Base-by-base conservation (phyloP, 2,329 filamentous ascomycete species). In the Fusarium concolor region DNA sequence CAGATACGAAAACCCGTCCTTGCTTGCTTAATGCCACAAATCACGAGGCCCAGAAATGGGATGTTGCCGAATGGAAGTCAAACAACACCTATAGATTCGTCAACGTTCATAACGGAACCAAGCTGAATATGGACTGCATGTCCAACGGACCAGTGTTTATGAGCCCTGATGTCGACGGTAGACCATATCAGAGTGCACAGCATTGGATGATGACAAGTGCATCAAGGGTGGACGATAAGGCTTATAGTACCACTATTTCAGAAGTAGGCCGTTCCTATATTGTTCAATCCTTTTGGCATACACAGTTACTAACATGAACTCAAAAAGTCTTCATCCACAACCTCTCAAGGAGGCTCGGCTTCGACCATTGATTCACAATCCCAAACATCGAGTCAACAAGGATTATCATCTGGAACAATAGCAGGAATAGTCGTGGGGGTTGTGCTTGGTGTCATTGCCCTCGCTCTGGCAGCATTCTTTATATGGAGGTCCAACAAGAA, bases 191-290 rank as follows among this genome's bases (percentile, higher is more conserved):
- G 56, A 68, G 66, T 4, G 72, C 74, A 1, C 76, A 78, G 41
- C 76, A 75, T 12, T 79, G 77, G 76, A 59, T 78, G n/a, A 73
- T 78, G 68, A 74, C 73, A 10, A 76, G 72, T 22, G 70, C 65
- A 0, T 66, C 61, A 14, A 41, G 66, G 2, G 72, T 79, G 4
- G 49, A 78, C 28, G 77, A 78, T 20, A 73, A 65, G 0, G 74
- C 71, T 1, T 78, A 73, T 35, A 78, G 73, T 0, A 78, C 75
- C 1, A 68, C 71, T 6, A 74, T 71, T 18, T 26, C 26, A 3
- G 20, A 31, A 9, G 44, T 55, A 4, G 14, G 18, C 2, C 4
- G 3, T 5, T 8, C 4, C 26, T 11, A 2, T 15, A 14, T 1
- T 11, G 12, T 2, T 15, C 10, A n/a, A 9, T 49, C 4, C 12